Evolutionary conservation across 192 early-diverging fungal genomes (phyloP), one percentile per base, ranked within the genome.

Genomic region (Coemansia sp.): DNA sequence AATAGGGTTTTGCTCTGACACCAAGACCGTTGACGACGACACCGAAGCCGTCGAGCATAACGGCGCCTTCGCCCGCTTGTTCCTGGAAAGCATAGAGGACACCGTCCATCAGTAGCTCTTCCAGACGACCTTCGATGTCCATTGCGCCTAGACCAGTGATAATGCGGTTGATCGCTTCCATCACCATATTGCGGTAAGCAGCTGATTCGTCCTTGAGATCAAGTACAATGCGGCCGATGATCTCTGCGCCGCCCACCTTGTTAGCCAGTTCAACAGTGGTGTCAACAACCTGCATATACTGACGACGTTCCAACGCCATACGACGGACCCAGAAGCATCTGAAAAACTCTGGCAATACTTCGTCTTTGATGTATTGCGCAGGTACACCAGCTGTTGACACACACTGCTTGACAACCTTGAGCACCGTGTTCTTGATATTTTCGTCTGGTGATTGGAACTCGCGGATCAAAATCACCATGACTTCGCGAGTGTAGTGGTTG

Each of bases 21-120:
- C 94, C 93, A 32, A 99, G 85, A 4, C 91, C 91, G 73, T 92
- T 95, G 30, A 98, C 94, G 1, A 96, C 92, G 0, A 91, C 94
- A 67, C 96, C 96, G 67, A 99, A 97, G 17, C 94, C 97, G 65
- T 96, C 96, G 36, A 98, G 76, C 88, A 97, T 92, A 42, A 93
- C 85, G 55, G 87, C 83, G 71, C 93, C 97, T 71, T 96, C 95
- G n/a, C 90, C 85, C 0, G 94, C 93, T 69, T 97, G 97, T 81
- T 99, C 95, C 84, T 99, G 96, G 88, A 99, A 99, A 7, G 97
- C 95, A 75, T 94, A 98, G 50, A 99, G 73, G 32, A 96, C 91
- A 52, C 95, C 97, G 74, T 99, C 97, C 68, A 99, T 94, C 67
- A 99, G 76, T n/a, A 91, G 83, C 78, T 96, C 95, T 74, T 96